Evolutionary conservation across 768 basidiomycete genomes (phyloP).

Genomic region (Suillus hirtellus): DNA sequence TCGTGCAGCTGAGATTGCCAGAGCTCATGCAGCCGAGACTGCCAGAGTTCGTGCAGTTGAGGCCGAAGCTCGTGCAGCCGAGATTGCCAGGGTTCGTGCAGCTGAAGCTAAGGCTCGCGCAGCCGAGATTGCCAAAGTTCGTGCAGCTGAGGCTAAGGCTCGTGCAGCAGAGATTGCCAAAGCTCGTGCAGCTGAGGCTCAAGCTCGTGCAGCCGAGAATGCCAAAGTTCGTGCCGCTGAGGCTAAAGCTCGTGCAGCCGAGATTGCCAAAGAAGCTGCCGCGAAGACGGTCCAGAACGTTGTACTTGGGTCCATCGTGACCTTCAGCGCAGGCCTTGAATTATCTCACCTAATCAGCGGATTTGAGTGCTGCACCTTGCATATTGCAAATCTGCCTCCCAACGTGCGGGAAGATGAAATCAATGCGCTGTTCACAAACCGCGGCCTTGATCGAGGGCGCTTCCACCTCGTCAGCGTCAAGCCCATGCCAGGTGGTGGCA

Average conservation of each 20-base stretch:
- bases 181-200: background rate
- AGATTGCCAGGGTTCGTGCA: background rate
- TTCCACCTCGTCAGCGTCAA: slow-evolving; percentile 38
- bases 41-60: background rate
- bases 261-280: slow-evolving; percentile 38
- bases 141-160: too few relatives aligned
- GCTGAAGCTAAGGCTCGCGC: background rate
- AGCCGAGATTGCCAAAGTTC: slow-evolving; percentile 15
- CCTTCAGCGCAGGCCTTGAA: slow-evolving; percentile 50
- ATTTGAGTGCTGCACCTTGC: slow-evolving; percentile 53
- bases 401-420: slow-evolving; percentile 43
- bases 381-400: slow-evolving; percentile 45
- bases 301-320: slow-evolving; percentile 49
- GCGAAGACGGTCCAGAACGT: slow-evolving; percentile 41
- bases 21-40: background rate
- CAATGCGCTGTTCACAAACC: slow-evolving; percentile 41
- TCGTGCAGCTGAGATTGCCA: background rate
- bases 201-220: background rate
- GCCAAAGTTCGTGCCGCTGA: background rate
- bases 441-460: slow-evolving; percentile 38
- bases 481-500: slow-evolving; percentile 25
- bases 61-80: background rate
- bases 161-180: background rate
- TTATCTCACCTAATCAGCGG: slow-evolving; percentile 46
- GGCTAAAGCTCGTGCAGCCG: background rate